These are phyloP conservation scores for Potentilla sterilis DNA, from an alignment of 306 rosid genomes.

Conservation along the genomic window DNA sequence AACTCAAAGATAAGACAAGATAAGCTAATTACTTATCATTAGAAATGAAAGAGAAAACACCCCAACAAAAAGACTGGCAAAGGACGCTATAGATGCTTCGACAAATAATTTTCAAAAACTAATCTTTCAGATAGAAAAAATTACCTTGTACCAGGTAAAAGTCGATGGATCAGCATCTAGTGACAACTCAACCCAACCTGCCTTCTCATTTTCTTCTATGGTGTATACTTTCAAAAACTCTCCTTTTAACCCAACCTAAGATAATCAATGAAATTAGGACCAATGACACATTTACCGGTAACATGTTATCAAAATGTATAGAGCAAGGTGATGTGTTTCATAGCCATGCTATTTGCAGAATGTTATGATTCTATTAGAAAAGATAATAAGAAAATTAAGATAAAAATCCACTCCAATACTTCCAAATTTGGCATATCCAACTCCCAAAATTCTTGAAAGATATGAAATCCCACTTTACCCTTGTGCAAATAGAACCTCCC, in stretches of 20 bases:
- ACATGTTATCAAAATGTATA: no score
- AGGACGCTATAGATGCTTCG: background rate
- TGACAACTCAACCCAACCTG: slow-evolving; percentile 60
- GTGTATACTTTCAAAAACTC: slow-evolving; percentile 57
- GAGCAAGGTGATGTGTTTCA: background rate
- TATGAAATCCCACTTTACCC: background rate
- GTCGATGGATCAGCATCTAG: slow-evolving; percentile 56
- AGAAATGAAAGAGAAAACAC: background rate
- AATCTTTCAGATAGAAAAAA: background rate
- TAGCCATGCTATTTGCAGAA: background rate
- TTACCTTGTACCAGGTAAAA: slow-evolving; percentile 96
- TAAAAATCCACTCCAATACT: no score
- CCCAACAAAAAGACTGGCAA: background rate
- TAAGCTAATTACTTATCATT: background rate
- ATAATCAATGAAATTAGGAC: slow-evolving; percentile 20
- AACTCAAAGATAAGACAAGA: background rate
- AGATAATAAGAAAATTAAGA: no score
- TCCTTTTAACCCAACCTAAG: slow-evolving; percentile 87
- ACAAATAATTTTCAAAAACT: slow-evolving; percentile 11
- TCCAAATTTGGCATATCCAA: no score
- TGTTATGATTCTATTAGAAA: background rate
- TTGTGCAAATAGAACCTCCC: background rate
- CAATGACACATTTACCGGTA: background rate
- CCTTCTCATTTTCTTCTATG: slow-evolving; percentile 52
- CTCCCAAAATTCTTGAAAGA: no score